Evolutionary conservation across 805 yeast genomes (phyloP), one percentile per base, ranked within the genome.

Genomic region (Lachancea cidri): DNA sequence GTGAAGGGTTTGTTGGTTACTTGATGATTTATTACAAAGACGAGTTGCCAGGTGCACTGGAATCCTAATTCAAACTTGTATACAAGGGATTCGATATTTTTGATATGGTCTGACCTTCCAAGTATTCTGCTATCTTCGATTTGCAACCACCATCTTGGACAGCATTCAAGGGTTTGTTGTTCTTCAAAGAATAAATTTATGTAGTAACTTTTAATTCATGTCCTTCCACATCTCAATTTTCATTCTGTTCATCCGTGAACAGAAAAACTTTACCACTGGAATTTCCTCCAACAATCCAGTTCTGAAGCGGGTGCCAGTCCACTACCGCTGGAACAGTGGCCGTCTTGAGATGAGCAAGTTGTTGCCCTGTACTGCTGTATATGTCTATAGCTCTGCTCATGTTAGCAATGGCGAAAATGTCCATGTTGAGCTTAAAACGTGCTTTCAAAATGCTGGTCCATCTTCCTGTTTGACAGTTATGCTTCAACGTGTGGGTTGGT

Each of bases 401-500:
- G 60, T 91, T 91, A 9, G 86, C 98, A 52, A 91, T 91, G 14
- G 83, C 85, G 62, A 93, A 87, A 55, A 91, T 88, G 48, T 88
- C 84, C 22, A 76, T 70, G 24, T 72, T 65, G 2, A 64, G 60
- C 46, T 93, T 97, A 94, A 97, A 91, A 55, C 79, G 74, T 0
- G 96, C 80, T 53, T 91, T 87, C 43, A 91, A 66, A 35, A 91
- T 91, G 1, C 95, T 81, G 0, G 93, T 96, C 98, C 98, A 91
- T 49, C 96, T 71, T 0, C 98, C 98, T 0, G 96, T 84, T 62
- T 91, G 96, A 65, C 98, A 93, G 55, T 93, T 93, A 58, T 93
- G 98, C 42, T 76, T 76, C 37, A 91, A 70, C 7, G 77, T 76
- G 19, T 76, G 72, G 20, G 71, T 56, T 0, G 96, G 95, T n/a